These are phyloP conservation scores for Hypoxylon rubiginosum DNA, from an alignment of 2,329 filamentous ascomycete genomes.

Conservation along the genomic window DNA sequence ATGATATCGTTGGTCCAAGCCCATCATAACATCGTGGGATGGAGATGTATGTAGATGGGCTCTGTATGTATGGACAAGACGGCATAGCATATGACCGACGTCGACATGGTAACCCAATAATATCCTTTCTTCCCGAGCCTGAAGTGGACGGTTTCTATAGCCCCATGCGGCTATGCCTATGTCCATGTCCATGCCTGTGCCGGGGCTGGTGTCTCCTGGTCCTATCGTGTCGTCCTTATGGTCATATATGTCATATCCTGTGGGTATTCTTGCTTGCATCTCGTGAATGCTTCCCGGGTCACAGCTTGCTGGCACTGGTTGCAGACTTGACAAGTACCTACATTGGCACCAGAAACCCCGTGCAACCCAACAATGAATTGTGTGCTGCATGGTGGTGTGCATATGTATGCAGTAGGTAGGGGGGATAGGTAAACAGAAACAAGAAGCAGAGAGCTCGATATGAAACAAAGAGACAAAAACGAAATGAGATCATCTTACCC, in stretches of 20 bases:
- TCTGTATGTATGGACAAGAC: constrained; percentile 2
- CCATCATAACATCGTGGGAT: constrained; percentile 18
- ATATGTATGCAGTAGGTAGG: constrained; percentile 33
- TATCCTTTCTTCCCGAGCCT: background rate
- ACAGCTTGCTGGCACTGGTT: constrained; percentile 24
- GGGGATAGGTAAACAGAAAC: constrained; percentile 16
- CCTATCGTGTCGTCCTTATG: background rate
- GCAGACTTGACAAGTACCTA: constrained; percentile 30
- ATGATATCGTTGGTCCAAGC: constrained; percentile 10
- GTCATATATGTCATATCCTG: background rate
- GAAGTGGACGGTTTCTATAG: background rate
- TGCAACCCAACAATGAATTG: constrained; percentile 36
- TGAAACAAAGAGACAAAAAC: constrained; percentile 13
- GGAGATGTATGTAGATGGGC: constrained; percentile 1
- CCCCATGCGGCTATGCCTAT: background rate
- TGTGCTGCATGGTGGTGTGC: constrained; percentile 33
- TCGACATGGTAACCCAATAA: background rate
- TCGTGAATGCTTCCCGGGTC: background rate
- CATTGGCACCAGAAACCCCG: constrained; percentile 19
- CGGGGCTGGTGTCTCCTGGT: background rate
- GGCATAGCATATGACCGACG: constrained; percentile 18
- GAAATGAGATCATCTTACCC: constrained; percentile 49
- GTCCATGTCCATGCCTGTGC: no score
- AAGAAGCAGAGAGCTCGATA: constrained; percentile 8
- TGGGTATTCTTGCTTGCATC: constrained; percentile 16